phyloP scores from a whole-genome alignment of 306 rosid genomes.

The Bauhinia variegata region DNA sequence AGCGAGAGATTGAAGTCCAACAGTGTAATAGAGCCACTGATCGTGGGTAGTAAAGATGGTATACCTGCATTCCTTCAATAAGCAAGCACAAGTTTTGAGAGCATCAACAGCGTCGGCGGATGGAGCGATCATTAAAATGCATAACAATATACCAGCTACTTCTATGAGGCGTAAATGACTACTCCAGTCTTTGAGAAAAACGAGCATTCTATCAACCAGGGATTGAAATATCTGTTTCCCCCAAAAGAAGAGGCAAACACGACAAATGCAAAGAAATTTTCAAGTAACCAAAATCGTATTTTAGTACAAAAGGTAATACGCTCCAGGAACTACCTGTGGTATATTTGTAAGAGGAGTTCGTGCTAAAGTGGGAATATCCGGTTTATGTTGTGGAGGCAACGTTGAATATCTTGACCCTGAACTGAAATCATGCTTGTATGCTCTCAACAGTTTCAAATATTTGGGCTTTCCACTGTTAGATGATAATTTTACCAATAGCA shows the following conservation, averaged over 20 bases:
- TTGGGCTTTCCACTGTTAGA: slow-evolving; percentile 48
- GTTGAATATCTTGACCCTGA: slow-evolving; percentile 43
- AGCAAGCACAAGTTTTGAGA: slow-evolving; percentile 93
- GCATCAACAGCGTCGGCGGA: slow-evolving; percentile 89
- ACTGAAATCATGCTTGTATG: slow-evolving; percentile 32
- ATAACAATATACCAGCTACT: slow-evolving; percentile 57
- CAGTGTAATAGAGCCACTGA: too few species aligned
- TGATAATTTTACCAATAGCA: slow-evolving; percentile 45
- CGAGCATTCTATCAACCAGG: slow-evolving; percentile 36
- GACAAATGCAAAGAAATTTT: not conserved
- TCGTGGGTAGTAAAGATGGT: not conserved
- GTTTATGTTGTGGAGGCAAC: slow-evolving; percentile 33
- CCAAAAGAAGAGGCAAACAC: slow-evolving; percentile 22
- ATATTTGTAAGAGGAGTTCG: slow-evolving; percentile 28
- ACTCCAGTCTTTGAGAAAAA: slow-evolving; percentile 54
- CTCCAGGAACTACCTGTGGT: slow-evolving; percentile 45
- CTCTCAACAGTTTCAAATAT: slow-evolving; percentile 35
- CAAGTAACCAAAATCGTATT: slow-evolving; percentile 10
- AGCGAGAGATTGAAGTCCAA: too few species aligned
- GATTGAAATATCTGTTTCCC: slow-evolving; percentile 35
- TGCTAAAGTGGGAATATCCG: slow-evolving; percentile 34
- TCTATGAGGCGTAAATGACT: slow-evolving; percentile 48
- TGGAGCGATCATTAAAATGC: slow-evolving; percentile 63
- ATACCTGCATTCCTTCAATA: slow-evolving; percentile 94
- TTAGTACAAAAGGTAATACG: slow-evolving; percentile 11